A percentile compares a stretch with the other conserved stretches of the same genome.
Evolutionary conservation across 106 monocot genomes (phyloP).

Genomic region (Alisma plantagoaquatica): DNA sequence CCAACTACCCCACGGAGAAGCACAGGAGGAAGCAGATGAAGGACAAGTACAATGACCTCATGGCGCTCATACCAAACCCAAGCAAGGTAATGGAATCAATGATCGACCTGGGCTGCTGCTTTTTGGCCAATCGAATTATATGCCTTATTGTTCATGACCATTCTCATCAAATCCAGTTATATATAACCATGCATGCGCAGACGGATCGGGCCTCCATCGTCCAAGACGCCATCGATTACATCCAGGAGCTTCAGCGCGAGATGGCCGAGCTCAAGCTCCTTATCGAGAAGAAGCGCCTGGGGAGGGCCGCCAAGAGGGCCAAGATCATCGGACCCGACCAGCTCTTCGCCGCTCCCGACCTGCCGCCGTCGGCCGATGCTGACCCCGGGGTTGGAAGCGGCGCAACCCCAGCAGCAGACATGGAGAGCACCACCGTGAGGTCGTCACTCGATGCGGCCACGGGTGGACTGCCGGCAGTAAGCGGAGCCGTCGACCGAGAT

Average conservation of each 20-base stretch:
- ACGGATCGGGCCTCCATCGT: slow-evolving; percentile 83
- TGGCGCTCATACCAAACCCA: slow-evolving; percentile 69
- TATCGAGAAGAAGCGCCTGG: slow-evolving; percentile 55
- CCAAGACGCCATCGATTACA: slow-evolving; percentile 85
- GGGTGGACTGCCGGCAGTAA: not conserved
- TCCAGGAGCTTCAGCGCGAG: slow-evolving; percentile 72
- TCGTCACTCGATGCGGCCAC: slow-evolving; percentile 10
- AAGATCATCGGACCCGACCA: slow-evolving; percentile 18
- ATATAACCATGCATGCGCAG: slow-evolving; percentile 13
- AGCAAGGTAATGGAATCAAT: slow-evolving; percentile 90
- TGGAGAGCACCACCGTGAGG: slow-evolving; percentile 52
- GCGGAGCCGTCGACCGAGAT: no score
- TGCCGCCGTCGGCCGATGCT: no score
- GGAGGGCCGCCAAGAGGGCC: slow-evolving; percentile 20
- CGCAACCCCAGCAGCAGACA: slow-evolving; percentile 29
- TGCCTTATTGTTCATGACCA: not conserved
- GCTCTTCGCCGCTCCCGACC: not conserved
- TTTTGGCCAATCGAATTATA: not conserved
- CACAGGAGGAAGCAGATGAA: slow-evolving; percentile 75
- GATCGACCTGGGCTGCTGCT: no score
- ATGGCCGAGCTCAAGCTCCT: slow-evolving; percentile 61
- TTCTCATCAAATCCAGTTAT: not conserved
- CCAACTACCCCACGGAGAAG: slow-evolving; percentile 46
- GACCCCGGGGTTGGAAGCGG: no score
- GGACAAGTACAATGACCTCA: slow-evolving; percentile 52